These are phyloP conservation scores for Sclerotinia minor DNA, from an alignment of 2,329 filamentous ascomycete genomes.

Conservation along the genomic window DNA sequence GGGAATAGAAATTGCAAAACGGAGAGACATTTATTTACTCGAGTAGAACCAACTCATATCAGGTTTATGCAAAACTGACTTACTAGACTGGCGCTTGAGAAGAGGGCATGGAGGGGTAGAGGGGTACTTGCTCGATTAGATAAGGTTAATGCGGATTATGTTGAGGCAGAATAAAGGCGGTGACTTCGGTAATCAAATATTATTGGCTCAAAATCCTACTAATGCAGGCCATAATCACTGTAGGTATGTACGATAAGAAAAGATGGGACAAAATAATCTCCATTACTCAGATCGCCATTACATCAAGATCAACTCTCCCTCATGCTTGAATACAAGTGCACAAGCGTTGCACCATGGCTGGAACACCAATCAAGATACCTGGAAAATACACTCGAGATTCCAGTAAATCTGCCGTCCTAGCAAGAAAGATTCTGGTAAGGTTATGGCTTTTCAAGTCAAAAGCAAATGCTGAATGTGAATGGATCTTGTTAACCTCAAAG, in stretches of 20 bases:
- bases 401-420: conserved; percentile 31
- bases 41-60: neutral
- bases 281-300: neutral
- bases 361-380: conserved; percentile 39
- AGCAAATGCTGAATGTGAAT: neutral
- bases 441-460: conserved; percentile 10
- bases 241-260: no score
- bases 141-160: no score
- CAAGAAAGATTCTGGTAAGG: conserved; percentile 35
- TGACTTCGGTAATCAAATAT: no score
- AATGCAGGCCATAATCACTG: no score
- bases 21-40: neutral
- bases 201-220: no score
- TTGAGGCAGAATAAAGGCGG: no score
- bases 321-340: neutral
- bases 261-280: neutral
- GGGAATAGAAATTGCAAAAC: neutral
- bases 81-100: no score
- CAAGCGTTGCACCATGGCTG: conserved; percentile 29
- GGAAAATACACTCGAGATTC: conserved; percentile 37
- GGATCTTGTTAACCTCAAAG: conserved; percentile 11
- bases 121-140: no score
- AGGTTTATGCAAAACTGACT: no score
- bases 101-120: no score
- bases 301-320: neutral